Conservation (phyloP, 441 rosid species). For the Biscutella auriculata region DNA sequence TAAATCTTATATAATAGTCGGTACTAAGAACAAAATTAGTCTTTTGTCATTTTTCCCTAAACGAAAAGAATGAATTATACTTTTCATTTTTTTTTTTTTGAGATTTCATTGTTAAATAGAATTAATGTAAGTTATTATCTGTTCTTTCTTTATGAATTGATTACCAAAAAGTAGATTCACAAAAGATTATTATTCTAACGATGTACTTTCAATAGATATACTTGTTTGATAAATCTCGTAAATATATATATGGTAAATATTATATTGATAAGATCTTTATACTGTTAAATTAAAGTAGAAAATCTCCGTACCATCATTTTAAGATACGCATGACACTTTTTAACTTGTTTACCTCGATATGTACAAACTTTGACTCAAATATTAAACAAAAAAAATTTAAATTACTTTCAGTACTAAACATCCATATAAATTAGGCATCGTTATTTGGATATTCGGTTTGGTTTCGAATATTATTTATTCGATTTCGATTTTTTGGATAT, state of each 20-base stretch:
- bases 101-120: background rate
- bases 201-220: background rate
- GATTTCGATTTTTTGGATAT: too few relatives aligned
- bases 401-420: background rate
- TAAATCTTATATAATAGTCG: too few relatives aligned
- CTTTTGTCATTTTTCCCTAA: too few relatives aligned
- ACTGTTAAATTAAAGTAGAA: background rate
- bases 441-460: background rate
- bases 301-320: background rate
- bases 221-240: background rate
- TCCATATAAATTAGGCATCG: background rate
- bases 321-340: conserved; percentile 2
- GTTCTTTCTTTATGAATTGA: too few relatives aligned
- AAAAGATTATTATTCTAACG: too few relatives aligned
- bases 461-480: too few relatives aligned
- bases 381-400: background rate
- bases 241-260: background rate
- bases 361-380: conserved; percentile 10
- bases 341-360: conserved; percentile 15
- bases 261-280: background rate
- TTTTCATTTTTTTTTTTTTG: background rate
- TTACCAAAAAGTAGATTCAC: background rate
- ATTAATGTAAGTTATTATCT: too few relatives aligned
- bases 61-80: too few relatives aligned
- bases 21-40: too few relatives aligned